These are phyloP conservation scores for Craterostigma plantagineum DNA, from an alignment of 257 asterid genomes.

Conservation along the genomic window DNA sequence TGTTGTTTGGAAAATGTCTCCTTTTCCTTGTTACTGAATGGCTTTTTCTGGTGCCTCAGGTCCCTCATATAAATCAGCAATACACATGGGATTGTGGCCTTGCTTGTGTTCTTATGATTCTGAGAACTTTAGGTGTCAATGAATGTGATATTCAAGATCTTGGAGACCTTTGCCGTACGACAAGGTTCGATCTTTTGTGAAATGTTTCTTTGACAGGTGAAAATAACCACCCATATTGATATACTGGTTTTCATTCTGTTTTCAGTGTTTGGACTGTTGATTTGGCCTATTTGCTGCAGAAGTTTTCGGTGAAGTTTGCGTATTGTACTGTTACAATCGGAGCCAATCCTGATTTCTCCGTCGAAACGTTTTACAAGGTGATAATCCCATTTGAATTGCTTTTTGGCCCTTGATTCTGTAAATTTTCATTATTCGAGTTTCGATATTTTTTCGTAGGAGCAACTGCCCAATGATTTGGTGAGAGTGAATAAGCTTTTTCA, in stretches of 20 bases:
- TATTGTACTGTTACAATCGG: conserved; percentile 90
- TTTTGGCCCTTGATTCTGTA: no score
- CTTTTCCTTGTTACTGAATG: no score
- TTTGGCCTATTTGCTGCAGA: conserved; percentile 89
- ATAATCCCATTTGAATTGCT: conserved; percentile 4
- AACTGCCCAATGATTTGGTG: conserved; percentile 56
- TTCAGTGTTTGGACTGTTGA: conserved; percentile 96
- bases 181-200: conserved; percentile 30
- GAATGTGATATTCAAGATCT: conserved; percentile 38
- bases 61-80: conserved; percentile 74
- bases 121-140: conserved; percentile 44
- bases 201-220: neutral
- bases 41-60: conserved; percentile 18
- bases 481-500: conserved; percentile 72
- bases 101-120: conserved; percentile 82
- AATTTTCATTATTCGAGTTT: conserved; percentile 7
- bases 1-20: no score
- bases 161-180: conserved; percentile 48
- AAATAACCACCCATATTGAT: no score
- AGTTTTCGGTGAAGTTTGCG: conserved; percentile 57
- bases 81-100: conserved; percentile 91
- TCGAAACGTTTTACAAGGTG: conserved; percentile 89
- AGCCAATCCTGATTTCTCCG: conserved; percentile 85
- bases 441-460: conserved; percentile 42
- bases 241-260: conserved; percentile 10